Percentiles rank a stretch among this genome's conserved stretches.
Evolutionary conservation across 2,329 filamentous ascomycete genomes (phyloP).

Genomic region (Aphanocladium album): DNA sequence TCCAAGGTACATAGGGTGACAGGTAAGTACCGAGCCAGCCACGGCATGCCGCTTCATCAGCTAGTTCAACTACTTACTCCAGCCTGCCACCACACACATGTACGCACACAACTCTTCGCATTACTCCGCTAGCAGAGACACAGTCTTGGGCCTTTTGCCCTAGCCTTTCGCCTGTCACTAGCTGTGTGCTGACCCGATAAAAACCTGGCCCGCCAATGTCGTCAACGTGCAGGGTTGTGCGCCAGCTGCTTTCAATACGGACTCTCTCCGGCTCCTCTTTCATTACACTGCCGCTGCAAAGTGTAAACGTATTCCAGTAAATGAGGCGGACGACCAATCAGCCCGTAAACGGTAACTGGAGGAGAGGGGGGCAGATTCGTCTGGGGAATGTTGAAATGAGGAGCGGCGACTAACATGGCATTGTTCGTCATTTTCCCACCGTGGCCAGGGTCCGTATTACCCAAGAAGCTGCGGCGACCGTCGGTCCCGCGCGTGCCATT

Average conservation of each 20-base stretch:
- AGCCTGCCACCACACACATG: no score
- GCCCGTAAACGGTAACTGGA: neutral
- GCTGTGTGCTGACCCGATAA: no score
- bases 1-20: neutral
- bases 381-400: neutral
- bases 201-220: slow-evolving; percentile 7
- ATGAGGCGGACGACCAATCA: neutral
- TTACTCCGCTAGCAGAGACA: no score
- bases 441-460: neutral
- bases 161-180: no score
- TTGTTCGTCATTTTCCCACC: neutral
- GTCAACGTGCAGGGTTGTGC: slow-evolving; percentile 4
- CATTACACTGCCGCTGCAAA: neutral
- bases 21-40: no score
- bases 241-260: neutral
- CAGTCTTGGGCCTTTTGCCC: no score
- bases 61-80: no score
- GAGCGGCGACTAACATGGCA: neutral
- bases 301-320: neutral
- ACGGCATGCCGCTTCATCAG: no score
- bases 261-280: slow-evolving; percentile 2
- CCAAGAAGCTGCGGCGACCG: neutral
- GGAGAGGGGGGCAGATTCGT: neutral
- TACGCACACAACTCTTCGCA: no score
- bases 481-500: neutral